These are phyloP conservation scores for Neopestalotiopsis sp. DNA, from an alignment of 2,329 filamentous ascomycete species.

Conservation along the genomic window DNA sequence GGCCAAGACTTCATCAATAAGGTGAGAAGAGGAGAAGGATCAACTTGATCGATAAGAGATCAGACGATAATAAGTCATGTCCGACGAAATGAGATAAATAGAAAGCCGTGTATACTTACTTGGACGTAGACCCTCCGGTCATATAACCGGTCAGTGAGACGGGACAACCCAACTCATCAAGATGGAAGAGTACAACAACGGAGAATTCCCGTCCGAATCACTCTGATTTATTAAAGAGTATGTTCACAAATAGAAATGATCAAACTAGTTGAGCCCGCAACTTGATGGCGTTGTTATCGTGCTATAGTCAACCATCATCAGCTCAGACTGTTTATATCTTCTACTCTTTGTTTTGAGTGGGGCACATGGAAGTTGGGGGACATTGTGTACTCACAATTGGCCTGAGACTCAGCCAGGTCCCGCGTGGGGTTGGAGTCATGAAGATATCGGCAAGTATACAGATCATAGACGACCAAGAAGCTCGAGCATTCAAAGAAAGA, in stretches of 20 bases:
- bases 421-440: background rate
- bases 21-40: background rate
- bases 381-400: background rate
- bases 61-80: too few species aligned
- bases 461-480: background rate
- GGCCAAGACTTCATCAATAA: background rate
- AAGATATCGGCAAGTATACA: background rate
- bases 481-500: background rate
- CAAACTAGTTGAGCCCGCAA: background rate
- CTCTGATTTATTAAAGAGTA: too few species aligned
- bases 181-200: background rate
- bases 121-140: background rate
- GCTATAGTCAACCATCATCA: background rate
- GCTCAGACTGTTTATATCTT: background rate
- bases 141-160: background rate
- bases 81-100: background rate
- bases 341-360: background rate
- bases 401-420: background rate
- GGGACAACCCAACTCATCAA: background rate
- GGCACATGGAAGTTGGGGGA: background rate
- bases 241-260: background rate
- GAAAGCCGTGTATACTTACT: background rate
- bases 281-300: background rate
- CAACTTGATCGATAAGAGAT: too few species aligned
- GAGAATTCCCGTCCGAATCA: too few species aligned